phyloP scores from a whole-genome alignment of 441 rosid species.

The Melastoma candidum region DNA sequence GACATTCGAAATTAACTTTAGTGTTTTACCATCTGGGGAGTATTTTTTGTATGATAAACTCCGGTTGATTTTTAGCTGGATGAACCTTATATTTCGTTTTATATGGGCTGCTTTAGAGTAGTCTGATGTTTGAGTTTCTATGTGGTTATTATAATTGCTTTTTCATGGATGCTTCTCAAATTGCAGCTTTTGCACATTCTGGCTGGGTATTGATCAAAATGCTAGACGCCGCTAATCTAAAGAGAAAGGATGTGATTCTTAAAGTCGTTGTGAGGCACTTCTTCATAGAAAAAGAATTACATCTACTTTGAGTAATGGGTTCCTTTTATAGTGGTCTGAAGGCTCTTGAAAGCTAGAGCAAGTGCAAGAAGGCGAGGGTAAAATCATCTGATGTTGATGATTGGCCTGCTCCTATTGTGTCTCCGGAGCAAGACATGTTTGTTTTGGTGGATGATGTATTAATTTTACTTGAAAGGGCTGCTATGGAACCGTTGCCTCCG shows the following conservation, averaged over 20 bases:
- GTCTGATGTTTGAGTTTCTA: no score
- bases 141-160: no score
- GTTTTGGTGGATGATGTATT: slow-evolving; percentile 86
- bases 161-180: neutral
- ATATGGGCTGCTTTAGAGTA: no score
- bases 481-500: slow-evolving; percentile 73
- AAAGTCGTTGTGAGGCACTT: slow-evolving; percentile 83
- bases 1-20: neutral
- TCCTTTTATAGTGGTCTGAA: slow-evolving; percentile 86
- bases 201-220: slow-evolving; percentile 77
- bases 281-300: slow-evolving; percentile 91
- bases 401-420: slow-evolving; percentile 76
- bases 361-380: slow-evolving; percentile 49
- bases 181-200: slow-evolving; percentile 74
- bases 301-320: slow-evolving; percentile 93
- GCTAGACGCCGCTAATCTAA: slow-evolving; percentile 59
- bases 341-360: slow-evolving; percentile 81
- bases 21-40: slow-evolving; percentile 1
- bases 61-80: no score
- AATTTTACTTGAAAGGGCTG: slow-evolving; percentile 68
- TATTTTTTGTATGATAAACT: neutral
- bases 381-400: slow-evolving; percentile 57
- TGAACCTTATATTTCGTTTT: no score
- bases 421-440: slow-evolving; percentile 72
- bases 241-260: slow-evolving; percentile 73